Percentiles rank a stretch among this genome's conserved stretches.
Conservation (phyloP, 192 early-diverging fungal genomes). For the Dispira simplex region DNA sequence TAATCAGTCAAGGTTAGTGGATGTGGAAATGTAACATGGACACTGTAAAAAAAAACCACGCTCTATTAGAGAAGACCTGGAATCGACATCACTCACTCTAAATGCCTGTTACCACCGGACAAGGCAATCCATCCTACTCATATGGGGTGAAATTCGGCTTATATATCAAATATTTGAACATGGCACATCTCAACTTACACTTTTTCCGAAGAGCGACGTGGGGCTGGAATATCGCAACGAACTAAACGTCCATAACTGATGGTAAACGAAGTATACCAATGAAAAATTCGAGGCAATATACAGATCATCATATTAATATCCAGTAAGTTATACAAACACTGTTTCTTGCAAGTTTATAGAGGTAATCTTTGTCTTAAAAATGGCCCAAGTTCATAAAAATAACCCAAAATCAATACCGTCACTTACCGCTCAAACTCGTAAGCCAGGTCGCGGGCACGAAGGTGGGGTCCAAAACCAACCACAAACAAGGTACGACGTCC, state of each 20-base stretch:
- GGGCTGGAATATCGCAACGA: conserved; percentile 74
- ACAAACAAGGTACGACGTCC: conserved; percentile 52
- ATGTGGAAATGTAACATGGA: no score
- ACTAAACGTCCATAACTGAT: conserved; percentile 67
- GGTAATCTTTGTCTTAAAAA: background rate
- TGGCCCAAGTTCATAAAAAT: no score
- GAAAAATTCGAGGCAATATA: conserved; percentile 5
- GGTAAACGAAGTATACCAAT: conserved; percentile 1
- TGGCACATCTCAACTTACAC: no score
- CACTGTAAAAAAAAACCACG: no score
- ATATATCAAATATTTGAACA: no score
- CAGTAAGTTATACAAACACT: background rate
- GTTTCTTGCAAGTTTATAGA: background rate
- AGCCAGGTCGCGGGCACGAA: conserved; percentile 82
- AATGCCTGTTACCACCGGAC: no score
- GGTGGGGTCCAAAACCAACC: conserved; percentile 58
- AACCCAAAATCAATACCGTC: background rate
- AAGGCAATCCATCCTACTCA: no score
- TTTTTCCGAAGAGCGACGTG: conserved; percentile 21
- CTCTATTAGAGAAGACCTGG: no score
- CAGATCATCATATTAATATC: background rate
- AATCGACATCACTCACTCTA: no score
- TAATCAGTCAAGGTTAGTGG: no score
- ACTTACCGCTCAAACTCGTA: conserved; percentile 88
- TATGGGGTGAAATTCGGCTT: no score